These are phyloP conservation scores for Sisymbrium altissimum DNA, from an alignment of 345 rosid species.

Conservation along the genomic window DNA sequence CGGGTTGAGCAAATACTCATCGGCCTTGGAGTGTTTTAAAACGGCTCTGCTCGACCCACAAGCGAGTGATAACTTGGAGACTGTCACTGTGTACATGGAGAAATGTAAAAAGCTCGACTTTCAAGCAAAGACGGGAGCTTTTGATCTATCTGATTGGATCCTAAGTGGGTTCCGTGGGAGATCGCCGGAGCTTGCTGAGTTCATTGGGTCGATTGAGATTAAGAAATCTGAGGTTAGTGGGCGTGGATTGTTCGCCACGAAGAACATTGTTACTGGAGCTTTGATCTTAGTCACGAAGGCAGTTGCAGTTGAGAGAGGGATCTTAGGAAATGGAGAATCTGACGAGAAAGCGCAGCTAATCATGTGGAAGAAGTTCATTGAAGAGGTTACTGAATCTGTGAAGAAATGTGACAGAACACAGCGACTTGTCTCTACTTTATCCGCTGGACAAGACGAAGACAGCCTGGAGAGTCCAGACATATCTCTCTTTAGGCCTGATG, in stretches of 20 bases:
- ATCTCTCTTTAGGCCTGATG: slow-evolving; percentile 54
- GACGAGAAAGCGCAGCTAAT: slow-evolving; percentile 59
- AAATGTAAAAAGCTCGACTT: slow-evolving; percentile 71
- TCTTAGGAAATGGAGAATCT: slow-evolving; percentile 49
- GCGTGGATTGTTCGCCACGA: slow-evolving; percentile 73
- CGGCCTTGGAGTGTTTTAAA: slow-evolving; percentile 70
- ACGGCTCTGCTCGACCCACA: slow-evolving; percentile 53
- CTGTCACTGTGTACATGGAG: slow-evolving; percentile 53
- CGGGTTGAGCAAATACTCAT: slow-evolving; percentile 51
- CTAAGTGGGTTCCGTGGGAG: slow-evolving; percentile 56
- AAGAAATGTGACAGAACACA: slow-evolving; percentile 45
- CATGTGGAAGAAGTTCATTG: slow-evolving; percentile 82
- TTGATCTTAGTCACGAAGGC: slow-evolving; percentile 66
- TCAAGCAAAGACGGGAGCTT: slow-evolving; percentile 70
- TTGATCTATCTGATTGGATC: slow-evolving; percentile 86
- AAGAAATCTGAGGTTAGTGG: slow-evolving; percentile 67
- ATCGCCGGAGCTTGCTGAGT: slow-evolving; percentile 73
- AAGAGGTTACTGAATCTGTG: slow-evolving; percentile 46
- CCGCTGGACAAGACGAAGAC: slow-evolving; percentile 59
- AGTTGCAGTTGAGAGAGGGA: slow-evolving; percentile 73
- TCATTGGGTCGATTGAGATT: slow-evolving; percentile 52
- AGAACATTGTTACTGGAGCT: slow-evolving; percentile 61
- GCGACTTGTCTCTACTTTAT: slow-evolving; percentile 43
- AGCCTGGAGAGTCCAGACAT: slow-evolving; percentile 54
- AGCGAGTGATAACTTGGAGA: slow-evolving; percentile 48